Evolutionary conservation across 2,329 filamentous ascomycete species (phyloP).

Genomic region (Nannizziopsis barbatae): DNA sequence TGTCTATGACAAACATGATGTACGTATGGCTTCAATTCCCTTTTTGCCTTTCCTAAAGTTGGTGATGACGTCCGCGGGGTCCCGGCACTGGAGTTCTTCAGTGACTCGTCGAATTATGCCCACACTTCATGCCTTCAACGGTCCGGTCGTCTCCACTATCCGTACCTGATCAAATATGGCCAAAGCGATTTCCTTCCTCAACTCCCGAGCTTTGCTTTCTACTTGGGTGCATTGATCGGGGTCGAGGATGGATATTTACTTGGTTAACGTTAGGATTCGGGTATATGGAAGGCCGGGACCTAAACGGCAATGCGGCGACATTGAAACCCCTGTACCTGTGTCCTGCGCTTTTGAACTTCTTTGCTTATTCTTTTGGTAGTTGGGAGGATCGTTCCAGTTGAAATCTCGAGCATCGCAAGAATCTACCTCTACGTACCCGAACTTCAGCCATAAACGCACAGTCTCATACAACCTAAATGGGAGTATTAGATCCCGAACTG

Average conservation of each 20-base stretch:
- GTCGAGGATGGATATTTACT: no score
- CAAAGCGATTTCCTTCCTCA: background rate
- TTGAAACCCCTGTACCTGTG: background rate
- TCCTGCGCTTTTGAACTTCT: background rate
- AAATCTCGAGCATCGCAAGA: conserved; percentile 31
- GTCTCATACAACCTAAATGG: conserved; percentile 27
- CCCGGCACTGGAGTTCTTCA: no score
- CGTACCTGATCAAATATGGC: no score
- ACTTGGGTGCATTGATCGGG: no score
- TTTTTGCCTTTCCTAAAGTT: background rate
- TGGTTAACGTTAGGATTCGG: no score
- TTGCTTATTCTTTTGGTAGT: background rate
- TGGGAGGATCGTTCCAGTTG: background rate
- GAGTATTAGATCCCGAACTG: conserved; percentile 24
- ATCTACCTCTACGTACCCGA: conserved; percentile 22
- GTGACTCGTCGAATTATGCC: no score
- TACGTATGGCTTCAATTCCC: conserved; percentile 20
- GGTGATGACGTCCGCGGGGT: background rate
- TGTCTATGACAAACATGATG: conserved; percentile 28
- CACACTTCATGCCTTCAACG: no score
- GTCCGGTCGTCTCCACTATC: no score
- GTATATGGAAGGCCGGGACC: no score
- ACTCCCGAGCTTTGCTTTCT: background rate
- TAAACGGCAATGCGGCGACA: no score
- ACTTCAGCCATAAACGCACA: conserved; percentile 23